Evolutionary conservation across 2,329 filamentous ascomycete species (phyloP).

Genomic region (Pseudocercospora fijiensis): DNA sequence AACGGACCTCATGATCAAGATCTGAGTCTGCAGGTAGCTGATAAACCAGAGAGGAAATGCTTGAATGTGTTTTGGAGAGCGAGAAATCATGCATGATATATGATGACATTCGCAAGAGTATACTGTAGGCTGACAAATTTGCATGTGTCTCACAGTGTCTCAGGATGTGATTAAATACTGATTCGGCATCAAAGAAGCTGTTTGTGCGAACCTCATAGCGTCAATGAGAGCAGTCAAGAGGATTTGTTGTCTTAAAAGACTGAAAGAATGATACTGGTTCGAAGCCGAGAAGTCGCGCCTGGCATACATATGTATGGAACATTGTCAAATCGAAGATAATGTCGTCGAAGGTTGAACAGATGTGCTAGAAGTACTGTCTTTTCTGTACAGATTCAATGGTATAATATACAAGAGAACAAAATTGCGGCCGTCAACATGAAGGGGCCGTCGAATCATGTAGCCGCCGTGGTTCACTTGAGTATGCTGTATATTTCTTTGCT

Average conservation of each 20-base stretch:
- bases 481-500: not conserved
- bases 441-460: slow-evolving; percentile 1
- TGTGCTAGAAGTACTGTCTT: not conserved
- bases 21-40: not conserved
- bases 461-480: not conserved
- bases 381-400: not conserved
- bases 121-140: not conserved
- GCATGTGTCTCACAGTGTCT: not conserved
- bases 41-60: not conserved
- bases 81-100: not conserved
- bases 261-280: not conserved
- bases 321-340: no score
- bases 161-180: not conserved
- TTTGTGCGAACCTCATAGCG: not conserved
- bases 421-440: slow-evolving; percentile 2
- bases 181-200: not conserved
- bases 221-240: not conserved
- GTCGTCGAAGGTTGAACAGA: not conserved
- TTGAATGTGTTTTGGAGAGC: not conserved
- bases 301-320: no score
- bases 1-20: not conserved
- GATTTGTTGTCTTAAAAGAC: not conserved
- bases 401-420: slow-evolving; percentile 2
- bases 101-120: not conserved
- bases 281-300: not conserved